phyloP scores from a whole-genome alignment of 2,329 filamentous ascomycete genomes.

The Bisporella sp. region DNA sequence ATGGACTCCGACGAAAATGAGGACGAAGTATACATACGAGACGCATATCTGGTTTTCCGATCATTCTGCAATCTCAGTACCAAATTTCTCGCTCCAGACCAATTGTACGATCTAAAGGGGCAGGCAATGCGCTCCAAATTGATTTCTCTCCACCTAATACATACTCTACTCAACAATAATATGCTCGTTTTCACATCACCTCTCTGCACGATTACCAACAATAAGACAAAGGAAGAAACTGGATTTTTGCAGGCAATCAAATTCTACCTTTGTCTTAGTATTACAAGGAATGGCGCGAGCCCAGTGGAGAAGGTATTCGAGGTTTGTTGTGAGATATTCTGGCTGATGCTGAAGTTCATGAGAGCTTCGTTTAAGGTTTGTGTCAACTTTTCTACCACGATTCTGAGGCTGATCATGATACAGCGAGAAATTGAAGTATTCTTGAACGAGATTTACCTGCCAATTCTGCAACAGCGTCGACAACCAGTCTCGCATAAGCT shows the following conservation, averaged over 20 bases:
- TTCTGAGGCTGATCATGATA: constrained; percentile 6
- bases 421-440: constrained; percentile 97
- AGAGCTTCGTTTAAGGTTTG: constrained; percentile 83
- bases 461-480: constrained; percentile 79
- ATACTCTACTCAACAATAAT: constrained; percentile 92
- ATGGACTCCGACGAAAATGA: constrained; percentile 60
- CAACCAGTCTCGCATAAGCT: constrained; percentile 88
- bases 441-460: constrained; percentile 92
- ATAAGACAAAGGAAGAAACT: constrained; percentile 79
- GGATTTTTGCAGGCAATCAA: constrained; percentile 92
- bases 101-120: constrained; percentile 85
- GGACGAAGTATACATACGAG: constrained; percentile 94
- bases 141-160: constrained; percentile 89
- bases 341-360: constrained; percentile 93
- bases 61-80: constrained; percentile 97
- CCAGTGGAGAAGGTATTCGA: constrained; percentile 90
- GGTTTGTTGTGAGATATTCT: constrained; percentile 95
- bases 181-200: constrained; percentile 86
- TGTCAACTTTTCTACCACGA: constrained; percentile 5
- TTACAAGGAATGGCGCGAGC: constrained; percentile 92
- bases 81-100: constrained; percentile 81
- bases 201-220: constrained; percentile 85
- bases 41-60: constrained; percentile 93
- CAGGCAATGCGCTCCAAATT: constrained; percentile 97
- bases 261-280: constrained; percentile 90